Base-by-base conservation (phyloP, 2,329 filamentous ascomycete genomes). In the Fusarium tjaetaba region DNA sequence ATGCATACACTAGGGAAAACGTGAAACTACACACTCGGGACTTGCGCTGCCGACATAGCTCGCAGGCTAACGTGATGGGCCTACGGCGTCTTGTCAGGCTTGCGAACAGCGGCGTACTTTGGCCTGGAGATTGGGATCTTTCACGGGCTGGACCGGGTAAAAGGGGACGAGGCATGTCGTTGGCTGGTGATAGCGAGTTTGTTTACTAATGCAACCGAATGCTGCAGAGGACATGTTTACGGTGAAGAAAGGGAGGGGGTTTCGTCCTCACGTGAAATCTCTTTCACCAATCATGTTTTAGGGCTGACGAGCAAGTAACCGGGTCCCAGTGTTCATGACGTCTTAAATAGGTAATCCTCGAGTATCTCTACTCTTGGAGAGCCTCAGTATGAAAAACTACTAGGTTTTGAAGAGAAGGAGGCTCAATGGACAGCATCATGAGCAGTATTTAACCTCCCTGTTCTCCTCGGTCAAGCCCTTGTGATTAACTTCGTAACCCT, bases 351-450 rank as follows among this genome's bases (percentile, higher is more conserved):
- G 45, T 48, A n/a, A 32, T 48, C 28, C 1, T 11, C 5, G 6
- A 11, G 14, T 7, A 18, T 32, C 15, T 18, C 28, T 6, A 32
- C 1, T 32, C 16, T 32, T 0, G 4, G 2, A 11, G 15, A 42
- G 10, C 5, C 15, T 24, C 42, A 8, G 5, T 34, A 4, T 13
- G 2, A 13, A 2, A 24, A 11, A 9, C 20, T 39, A 14, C n/a
- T 20, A 15, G 6, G 2, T 6, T 24, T 1, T 10, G 14, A 28
- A 28, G 24, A 28, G 20, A 18, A 39, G 0, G 14, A 28, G 1
- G 7, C 5, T 41, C 7, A 1, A 2, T 28, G 5, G 11, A n/a
- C 8, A 28, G 20, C 20, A n/a, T 13, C 4, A 39, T 16, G 20
- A 5, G 24, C 14, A 22, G 20, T 7, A 22, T 18, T 28, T 39